Conservation (phyloP, 345 rosid species). For the Microcos paniculata region DNA sequence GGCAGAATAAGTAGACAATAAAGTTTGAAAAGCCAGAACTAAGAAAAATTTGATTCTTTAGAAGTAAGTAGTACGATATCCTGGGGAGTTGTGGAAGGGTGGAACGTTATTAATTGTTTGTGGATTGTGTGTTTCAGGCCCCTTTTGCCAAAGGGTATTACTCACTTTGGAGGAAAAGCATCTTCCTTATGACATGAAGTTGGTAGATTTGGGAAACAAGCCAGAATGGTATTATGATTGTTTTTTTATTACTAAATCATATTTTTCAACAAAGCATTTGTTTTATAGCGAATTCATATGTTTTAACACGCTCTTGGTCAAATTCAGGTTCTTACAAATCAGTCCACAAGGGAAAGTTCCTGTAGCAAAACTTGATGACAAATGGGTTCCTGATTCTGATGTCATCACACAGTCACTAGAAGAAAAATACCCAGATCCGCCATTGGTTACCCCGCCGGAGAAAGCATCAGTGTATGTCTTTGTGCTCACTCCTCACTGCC, state of each 20-base stretch:
- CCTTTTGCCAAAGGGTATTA: constrained; percentile 87
- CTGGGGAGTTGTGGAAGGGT: background rate
- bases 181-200: constrained; percentile 78
- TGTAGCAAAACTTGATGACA: constrained; percentile 72
- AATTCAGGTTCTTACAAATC: constrained; percentile 71
- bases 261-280: background rate
- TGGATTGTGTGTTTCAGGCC: constrained; percentile 47
- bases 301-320: background rate
- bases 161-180: constrained; percentile 90
- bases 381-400: constrained; percentile 96
- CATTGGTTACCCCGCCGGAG: constrained; percentile 73
- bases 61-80: background rate
- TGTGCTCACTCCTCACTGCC: background rate
- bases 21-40: background rate
- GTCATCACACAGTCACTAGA: constrained; percentile 77
- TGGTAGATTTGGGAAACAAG: constrained; percentile 78
- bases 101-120: background rate
- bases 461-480: constrained; percentile 75
- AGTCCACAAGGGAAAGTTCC: constrained; percentile 95
- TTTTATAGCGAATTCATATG: background rate
- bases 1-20: background rate
- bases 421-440: constrained; percentile 85
- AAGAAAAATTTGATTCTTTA: background rate
- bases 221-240: constrained; percentile 73
- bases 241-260: background rate